Percentiles rank a stretch among this genome's conserved stretches.
Evolutionary conservation across 2,329 filamentous ascomycete genomes (phyloP).

Genomic region (Curvularia sp.): DNA sequence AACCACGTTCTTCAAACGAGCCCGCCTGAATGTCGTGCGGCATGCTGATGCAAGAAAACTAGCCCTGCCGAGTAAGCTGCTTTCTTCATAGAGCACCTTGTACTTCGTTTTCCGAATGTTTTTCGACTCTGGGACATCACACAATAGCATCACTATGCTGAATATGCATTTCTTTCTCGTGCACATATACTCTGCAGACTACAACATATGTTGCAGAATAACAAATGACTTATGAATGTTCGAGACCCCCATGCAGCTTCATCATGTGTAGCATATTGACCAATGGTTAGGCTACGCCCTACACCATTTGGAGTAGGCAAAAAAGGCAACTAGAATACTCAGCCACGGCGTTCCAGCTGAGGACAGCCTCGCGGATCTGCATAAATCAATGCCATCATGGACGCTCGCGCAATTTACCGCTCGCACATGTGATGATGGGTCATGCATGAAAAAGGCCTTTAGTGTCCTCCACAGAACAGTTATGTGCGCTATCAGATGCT

Average conservation of each 20-base stretch:
- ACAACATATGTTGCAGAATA: background rate
- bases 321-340: conserved; percentile 7
- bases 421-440: background rate
- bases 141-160: background rate
- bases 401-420: background rate
- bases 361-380: background rate
- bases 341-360: conserved; percentile 6
- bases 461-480: background rate
- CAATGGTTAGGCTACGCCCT: background rate
- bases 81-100: background rate
- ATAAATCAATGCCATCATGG: background rate
- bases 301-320: conserved; percentile 8
- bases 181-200: background rate
- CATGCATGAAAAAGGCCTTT: background rate
- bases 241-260: background rate
- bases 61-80: no score
- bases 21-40: no score
- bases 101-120: background rate
- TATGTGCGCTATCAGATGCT: background rate
- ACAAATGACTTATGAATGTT: background rate
- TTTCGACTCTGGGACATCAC: background rate
- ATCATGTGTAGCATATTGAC: background rate
- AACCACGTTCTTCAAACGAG: no score
- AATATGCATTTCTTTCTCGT: no score
- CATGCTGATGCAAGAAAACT: no score